These are phyloP conservation scores for Tylopilus sp. DNA, from an alignment of 1,284 basidiomycete species.

Conservation along the genomic window DNA sequence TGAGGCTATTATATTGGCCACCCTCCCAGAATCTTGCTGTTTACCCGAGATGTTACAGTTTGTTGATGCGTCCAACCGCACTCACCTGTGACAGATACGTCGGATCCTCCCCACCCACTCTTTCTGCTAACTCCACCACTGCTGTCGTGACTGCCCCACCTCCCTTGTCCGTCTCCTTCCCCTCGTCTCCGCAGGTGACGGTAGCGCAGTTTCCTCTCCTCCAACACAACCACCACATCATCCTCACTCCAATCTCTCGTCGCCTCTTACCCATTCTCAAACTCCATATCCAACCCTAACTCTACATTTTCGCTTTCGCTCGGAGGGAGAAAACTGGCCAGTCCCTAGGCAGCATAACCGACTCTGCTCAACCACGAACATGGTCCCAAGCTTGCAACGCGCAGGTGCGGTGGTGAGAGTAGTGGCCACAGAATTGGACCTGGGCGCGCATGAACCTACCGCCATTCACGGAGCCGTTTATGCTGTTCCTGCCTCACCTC, in stretches of 20 bases:
- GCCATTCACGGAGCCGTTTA: conserved; percentile 86
- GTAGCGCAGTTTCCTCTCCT: conserved; percentile 68
- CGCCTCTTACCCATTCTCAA: conserved; percentile 90
- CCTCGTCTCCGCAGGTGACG: conserved; percentile 21
- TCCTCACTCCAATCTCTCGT: conserved; percentile 87
- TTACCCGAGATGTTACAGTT: too few species aligned
- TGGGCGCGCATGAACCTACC: conserved; percentile 80
- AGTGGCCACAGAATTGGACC: not conserved
- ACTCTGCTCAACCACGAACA: not conserved
- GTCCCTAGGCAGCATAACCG: conserved; percentile 8
- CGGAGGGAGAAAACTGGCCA: conserved; percentile 28
- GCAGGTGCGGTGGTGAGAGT: not conserved
- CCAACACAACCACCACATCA: conserved; percentile 69
- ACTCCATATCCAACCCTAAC: conserved; percentile 41
- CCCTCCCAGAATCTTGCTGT: too few species aligned
- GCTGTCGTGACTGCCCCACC: not conserved
- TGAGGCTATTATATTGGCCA: too few species aligned
- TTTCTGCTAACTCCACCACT: conserved; percentile 22
- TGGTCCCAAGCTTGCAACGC: not conserved
- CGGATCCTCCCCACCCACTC: conserved; percentile 41
- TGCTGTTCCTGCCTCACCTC: conserved; percentile 95
- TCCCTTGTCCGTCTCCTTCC: not conserved
- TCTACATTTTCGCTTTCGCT: conserved; percentile 29
- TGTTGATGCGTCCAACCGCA: not conserved
- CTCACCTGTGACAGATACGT: conserved; percentile 50